Conservation (phyloP, 2,329 filamentous ascomycete species). For the Trichoderma sp. region DNA sequence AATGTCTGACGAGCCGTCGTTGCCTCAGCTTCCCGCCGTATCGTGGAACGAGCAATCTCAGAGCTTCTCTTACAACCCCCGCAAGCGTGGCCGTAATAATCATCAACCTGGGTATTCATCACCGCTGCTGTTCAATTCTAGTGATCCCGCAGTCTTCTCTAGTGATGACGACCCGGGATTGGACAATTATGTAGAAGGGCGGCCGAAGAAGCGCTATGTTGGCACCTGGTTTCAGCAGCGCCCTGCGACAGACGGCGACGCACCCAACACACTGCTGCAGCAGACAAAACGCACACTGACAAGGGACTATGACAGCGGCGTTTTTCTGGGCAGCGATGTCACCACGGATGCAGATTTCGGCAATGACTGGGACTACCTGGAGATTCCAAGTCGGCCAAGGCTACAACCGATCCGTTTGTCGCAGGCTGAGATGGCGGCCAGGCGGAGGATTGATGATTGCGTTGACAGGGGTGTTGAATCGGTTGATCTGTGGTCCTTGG, state of each 20-base stretch:
- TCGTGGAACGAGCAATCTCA: conserved; percentile 44
- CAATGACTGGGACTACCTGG: conserved; percentile 39
- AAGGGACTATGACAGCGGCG: conserved; percentile 67
- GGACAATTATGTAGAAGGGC: conserved; percentile 62
- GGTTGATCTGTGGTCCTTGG: conserved; percentile 63
- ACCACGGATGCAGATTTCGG: conserved; percentile 51
- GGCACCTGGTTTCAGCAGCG: conserved; percentile 70
- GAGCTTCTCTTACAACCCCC: conserved; percentile 43
- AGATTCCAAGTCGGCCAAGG: conserved; percentile 38
- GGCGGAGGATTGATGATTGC: conserved; percentile 51
- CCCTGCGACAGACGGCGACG: conserved; percentile 51
- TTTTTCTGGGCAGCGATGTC: conserved; percentile 66
- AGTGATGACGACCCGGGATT: conserved; percentile 69
- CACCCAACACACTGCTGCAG: conserved; percentile 32
- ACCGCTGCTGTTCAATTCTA: conserved; percentile 56
- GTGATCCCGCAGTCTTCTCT: conserved; percentile 71
- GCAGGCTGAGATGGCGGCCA: conserved; percentile 48
- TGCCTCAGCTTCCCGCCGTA: conserved; percentile 43
- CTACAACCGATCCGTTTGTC: conserved; percentile 40
- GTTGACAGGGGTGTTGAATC: conserved; percentile 60
- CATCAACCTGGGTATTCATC: conserved; percentile 34
- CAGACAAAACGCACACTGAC: conserved; percentile 55
- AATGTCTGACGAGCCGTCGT: conserved; percentile 43
- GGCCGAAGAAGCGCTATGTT: conserved; percentile 62
- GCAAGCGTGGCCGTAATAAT: conserved; percentile 43